phyloP scores from a whole-genome alignment of 169 alveolate genomes.

The Blepharisma undulans region DNA sequence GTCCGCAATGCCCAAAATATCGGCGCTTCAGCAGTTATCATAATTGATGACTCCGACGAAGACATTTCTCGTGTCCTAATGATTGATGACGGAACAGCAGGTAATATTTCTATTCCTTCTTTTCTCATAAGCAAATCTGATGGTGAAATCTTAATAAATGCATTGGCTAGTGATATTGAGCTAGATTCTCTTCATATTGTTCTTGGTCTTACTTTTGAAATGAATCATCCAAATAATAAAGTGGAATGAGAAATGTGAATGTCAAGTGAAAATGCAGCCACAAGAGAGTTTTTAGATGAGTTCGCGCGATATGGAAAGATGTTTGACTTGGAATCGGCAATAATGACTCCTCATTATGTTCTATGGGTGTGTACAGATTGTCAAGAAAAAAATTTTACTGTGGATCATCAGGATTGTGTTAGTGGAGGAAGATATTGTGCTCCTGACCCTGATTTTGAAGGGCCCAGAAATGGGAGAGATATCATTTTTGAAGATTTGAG shows the following conservation, averaged over 20 bases:
- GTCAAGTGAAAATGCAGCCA: background rate
- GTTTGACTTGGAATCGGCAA: background rate
- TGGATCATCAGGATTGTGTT: background rate
- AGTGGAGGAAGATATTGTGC: conserved; percentile 40
- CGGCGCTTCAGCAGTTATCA: conserved; percentile 55
- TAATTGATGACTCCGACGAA: conserved; percentile 49
- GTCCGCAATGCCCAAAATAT: conserved; percentile 58
- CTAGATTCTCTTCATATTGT: background rate
- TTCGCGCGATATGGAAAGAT: background rate
- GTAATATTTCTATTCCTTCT: conserved; percentile 62
- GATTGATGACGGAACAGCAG: conserved; percentile 78
- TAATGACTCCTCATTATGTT: conserved; percentile 5
- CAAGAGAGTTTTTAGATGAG: background rate
- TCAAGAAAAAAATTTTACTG: background rate
- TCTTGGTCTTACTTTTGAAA: background rate
- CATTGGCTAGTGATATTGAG: background rate
- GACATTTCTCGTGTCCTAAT: conserved; percentile 47
- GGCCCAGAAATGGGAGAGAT: conserved; percentile 43
- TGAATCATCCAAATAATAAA: conserved; percentile 16
- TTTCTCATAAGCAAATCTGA: conserved; percentile 47
- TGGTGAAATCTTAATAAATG: conserved; percentile 31
- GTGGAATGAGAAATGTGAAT: conserved; percentile 19
- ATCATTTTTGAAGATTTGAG: conserved; percentile 39
- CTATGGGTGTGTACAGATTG: background rate
- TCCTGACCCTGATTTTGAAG: conserved; percentile 30